Percentiles rank a stretch among this genome's conserved stretches.
Evolutionary conservation across 495 filamentous ascomycete species (phyloP).

Genomic region (Tuber brumale): DNA sequence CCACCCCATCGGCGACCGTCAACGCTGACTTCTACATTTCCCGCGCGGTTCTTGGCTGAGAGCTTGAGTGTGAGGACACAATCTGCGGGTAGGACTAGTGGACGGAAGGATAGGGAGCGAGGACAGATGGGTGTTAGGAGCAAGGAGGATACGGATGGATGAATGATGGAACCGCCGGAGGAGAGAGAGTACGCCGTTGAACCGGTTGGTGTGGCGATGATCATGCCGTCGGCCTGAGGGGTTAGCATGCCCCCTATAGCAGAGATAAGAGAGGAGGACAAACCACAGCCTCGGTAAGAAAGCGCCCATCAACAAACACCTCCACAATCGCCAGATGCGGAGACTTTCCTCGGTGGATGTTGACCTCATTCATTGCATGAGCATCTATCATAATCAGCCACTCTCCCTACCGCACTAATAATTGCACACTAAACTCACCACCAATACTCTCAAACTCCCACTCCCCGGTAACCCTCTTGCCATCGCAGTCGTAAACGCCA

Average conservation of each 20-base stretch:
- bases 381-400: conserved; percentile 48
- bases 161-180: conserved; percentile 87
- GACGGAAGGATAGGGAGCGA: conserved; percentile 82
- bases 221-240: conserved; percentile 71
- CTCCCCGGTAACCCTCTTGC: conserved; percentile 42
- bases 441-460: conserved; percentile 39
- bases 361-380: conserved; percentile 92
- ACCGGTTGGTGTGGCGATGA: conserved; percentile 87
- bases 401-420: conserved; percentile 23
- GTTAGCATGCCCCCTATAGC: not conserved
- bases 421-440: conserved; percentile 15
- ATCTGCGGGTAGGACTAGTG: conserved; percentile 79
- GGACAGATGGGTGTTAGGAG: conserved; percentile 92
- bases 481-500: conserved; percentile 62
- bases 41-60: conserved; percentile 72
- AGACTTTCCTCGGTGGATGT: conserved; percentile 81
- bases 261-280: not conserved
- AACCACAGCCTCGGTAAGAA: conserved; percentile 76
- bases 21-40: conserved; percentile 80
- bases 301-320: conserved; percentile 74
- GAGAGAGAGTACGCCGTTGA: conserved; percentile 92
- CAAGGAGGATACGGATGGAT: conserved; percentile 79
- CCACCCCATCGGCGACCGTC: conserved; percentile 71
- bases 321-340: conserved; percentile 87
- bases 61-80: conserved; percentile 75